Evolutionary conservation across 2,329 filamentous ascomycete species (phyloP).

Genomic region (Myriosclerotinia curreyana): DNA sequence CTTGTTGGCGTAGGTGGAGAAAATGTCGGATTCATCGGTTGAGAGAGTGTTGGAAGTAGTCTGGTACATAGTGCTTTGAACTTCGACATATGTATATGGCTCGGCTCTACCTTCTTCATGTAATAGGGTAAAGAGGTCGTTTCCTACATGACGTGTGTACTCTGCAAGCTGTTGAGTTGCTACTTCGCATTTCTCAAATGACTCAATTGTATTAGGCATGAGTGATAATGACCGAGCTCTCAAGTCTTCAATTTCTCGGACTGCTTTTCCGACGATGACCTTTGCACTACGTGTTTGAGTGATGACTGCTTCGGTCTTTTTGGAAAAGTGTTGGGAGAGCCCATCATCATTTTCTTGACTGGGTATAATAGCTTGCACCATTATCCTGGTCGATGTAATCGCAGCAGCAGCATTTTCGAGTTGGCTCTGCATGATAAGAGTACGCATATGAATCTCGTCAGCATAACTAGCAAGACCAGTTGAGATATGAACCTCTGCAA

Average conservation of each 20-base stretch:
- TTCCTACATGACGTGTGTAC: constrained; percentile 64
- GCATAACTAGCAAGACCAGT: constrained; percentile 69
- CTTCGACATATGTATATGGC: constrained; percentile 63
- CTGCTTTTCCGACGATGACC: constrained; percentile 75
- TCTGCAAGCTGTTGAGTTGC: constrained; percentile 62
- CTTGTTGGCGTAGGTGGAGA: constrained; percentile 65
- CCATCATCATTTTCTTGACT: constrained; percentile 61
- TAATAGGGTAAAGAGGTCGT: constrained; percentile 61
- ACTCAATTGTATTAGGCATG: constrained; percentile 61
- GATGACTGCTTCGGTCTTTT: constrained; percentile 68
- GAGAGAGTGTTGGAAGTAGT: constrained; percentile 52
- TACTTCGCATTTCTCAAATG: constrained; percentile 68
- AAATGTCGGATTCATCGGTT: constrained; percentile 63
- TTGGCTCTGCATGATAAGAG: constrained; percentile 72
- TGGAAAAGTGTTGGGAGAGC: constrained; percentile 62
- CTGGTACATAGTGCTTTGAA: constrained; percentile 60
- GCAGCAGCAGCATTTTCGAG: constrained; percentile 73
- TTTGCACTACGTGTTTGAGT: constrained; percentile 78
- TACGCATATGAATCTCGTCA: constrained; percentile 75
- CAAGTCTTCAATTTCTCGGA: constrained; percentile 74
- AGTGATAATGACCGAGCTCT: constrained; percentile 72
- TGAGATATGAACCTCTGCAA: constrained; percentile 76
- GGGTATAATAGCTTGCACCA: constrained; percentile 66
- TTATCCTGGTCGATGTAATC: constrained; percentile 58
- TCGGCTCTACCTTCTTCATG: constrained; percentile 69